These are phyloP conservation scores for Neurospora terricola DNA, from an alignment of 495 filamentous ascomycete species.

Conservation along the genomic window DNA sequence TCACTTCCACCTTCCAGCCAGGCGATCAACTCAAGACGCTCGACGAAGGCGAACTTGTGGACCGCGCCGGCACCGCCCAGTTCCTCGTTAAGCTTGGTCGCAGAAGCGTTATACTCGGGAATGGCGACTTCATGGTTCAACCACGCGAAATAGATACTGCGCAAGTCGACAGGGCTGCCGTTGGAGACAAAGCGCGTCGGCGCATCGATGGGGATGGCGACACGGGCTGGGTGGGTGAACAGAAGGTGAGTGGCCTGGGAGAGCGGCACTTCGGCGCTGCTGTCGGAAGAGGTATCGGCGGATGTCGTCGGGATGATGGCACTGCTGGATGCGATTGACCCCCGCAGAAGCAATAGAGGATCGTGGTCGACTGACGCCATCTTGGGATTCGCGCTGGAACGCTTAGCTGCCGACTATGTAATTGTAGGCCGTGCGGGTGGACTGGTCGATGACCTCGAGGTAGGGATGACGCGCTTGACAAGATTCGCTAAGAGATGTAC, in stretches of 20 bases:
- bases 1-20: constrained; percentile 86
- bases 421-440: neutral
- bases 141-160: constrained; percentile 92
- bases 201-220: constrained; percentile 61
- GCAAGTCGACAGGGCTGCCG: constrained; percentile 65
- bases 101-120: constrained; percentile 78
- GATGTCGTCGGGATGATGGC: constrained; percentile 62
- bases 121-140: constrained; percentile 80
- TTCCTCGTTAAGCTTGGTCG: constrained; percentile 70
- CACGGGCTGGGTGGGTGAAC: constrained; percentile 54
- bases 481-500: neutral
- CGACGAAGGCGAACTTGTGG: constrained; percentile 79
- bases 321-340: constrained; percentile 57
- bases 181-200: constrained; percentile 73
- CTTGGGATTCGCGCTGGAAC: neutral
- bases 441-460: neutral
- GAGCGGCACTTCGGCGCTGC: constrained; percentile 37
- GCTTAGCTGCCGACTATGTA: neutral
- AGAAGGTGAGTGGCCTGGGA: constrained; percentile 72
- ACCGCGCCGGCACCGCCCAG: constrained; percentile 55
- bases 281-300: constrained; percentile 36
- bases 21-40: constrained; percentile 78
- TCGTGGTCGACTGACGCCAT: constrained; percentile 45
- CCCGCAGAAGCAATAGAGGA: constrained; percentile 68
- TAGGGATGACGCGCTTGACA: neutral